phyloP scores from a whole-genome alignment of 176 grass and related monocot genomes.

The Melocanna baccifera region DNA sequence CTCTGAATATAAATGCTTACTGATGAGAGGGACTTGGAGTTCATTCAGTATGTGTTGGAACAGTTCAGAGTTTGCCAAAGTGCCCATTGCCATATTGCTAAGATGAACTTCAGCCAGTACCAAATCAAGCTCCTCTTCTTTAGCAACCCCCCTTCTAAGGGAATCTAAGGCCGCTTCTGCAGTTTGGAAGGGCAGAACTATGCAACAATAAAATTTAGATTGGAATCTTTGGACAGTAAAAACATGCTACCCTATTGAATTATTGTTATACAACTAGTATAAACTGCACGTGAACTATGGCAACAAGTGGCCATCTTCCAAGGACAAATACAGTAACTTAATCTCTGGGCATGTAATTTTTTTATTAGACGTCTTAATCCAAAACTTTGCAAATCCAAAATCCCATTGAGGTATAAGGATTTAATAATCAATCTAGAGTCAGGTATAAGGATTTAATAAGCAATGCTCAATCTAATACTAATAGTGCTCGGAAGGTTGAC shows the following conservation, averaged over 20 bases:
- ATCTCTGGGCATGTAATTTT: not conserved
- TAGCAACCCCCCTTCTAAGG: conserved; percentile 15
- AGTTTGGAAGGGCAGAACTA: conserved; percentile 21
- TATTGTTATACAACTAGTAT: not conserved
- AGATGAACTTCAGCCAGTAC: conserved; percentile 29
- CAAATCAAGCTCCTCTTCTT: conserved; percentile 30
- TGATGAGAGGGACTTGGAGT: conserved; percentile 20
- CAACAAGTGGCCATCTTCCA: not conserved
- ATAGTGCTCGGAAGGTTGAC: not conserved
- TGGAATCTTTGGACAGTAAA: conserved; percentile 8
- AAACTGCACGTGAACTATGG: conserved; percentile 1
- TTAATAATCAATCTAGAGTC: not conserved
- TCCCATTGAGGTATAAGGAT: not conserved
- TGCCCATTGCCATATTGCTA: not conserved
- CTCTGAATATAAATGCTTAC: conserved; percentile 26
- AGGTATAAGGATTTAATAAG: not conserved
- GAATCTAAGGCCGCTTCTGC: conserved; percentile 22
- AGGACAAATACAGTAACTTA: not conserved
- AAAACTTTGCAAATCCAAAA: not conserved
- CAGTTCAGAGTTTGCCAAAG: conserved; percentile 7
- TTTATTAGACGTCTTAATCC: not conserved
- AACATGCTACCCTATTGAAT: not conserved
- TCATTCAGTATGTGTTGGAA: conserved; percentile 19
- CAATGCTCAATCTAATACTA: not conserved
- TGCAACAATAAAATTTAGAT: not conserved